Conservation (phyloP, 2,329 filamentous ascomycete genomes). For the Fusarium kyushuense region DNA sequence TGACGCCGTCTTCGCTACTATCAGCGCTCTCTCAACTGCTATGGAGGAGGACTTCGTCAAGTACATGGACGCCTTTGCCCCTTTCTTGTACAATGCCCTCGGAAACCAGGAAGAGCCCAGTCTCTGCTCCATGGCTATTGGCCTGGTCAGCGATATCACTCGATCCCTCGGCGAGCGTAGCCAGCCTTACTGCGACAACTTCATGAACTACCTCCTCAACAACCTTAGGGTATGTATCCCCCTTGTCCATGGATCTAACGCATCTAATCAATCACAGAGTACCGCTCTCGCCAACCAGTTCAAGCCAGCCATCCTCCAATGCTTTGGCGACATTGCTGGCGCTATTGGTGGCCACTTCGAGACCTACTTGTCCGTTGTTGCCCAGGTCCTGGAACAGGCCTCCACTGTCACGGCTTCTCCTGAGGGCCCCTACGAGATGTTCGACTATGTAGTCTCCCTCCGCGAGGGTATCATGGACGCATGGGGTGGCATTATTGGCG, state of each 20-base stretch:
- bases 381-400: conserved; percentile 93
- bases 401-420: conserved; percentile 81
- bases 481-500: conserved; percentile 96
- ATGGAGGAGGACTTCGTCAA: conserved; percentile 93
- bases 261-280: conserved; percentile 65
- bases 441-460: conserved; percentile 94
- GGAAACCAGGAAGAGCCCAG: conserved; percentile 95
- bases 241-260: not conserved
- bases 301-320: conserved; percentile 97
- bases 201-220: conserved; percentile 98
- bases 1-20: conserved; percentile 90
- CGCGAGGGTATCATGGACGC: conserved; percentile 99
- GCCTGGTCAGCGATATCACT: conserved; percentile 95
- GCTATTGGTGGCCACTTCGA: conserved; percentile 94
- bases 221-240: conserved; percentile 79
- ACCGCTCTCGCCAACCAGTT: conserved; percentile 92
- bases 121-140: conserved; percentile 96
- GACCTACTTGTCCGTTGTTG: conserved; percentile 91
- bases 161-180: conserved; percentile 90
- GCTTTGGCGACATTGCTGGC: conserved; percentile 96
- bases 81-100: conserved; percentile 93
- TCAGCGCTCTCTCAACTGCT: conserved; percentile 91
- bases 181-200: conserved; percentile 94
- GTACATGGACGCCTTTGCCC: conserved; percentile 96
- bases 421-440: conserved; percentile 93